Evolutionary conservation across 2,329 filamentous ascomycete genomes (phyloP), one percentile per base, ranked within the genome.

Genomic region (Aspergillus nomiae): DNA sequence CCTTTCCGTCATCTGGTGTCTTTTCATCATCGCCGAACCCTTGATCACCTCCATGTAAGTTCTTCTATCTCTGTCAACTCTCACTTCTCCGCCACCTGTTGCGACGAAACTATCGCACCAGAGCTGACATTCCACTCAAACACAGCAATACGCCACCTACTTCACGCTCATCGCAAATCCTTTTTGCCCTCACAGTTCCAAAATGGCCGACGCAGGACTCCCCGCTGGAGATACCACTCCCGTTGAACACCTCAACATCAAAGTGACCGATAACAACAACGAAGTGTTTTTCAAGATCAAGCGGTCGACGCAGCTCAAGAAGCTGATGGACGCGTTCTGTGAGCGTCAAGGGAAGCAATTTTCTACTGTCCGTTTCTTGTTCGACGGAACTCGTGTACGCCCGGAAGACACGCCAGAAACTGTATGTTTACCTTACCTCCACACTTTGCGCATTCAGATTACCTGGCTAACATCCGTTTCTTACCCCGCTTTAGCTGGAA

Each of bases 211-310:
- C 60, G 38, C 59, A 34, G 66, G 63, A 59, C 55, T 43, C 21
- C 64, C 62, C 11, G 63, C 57, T 10, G 65, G 63, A 10, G 69
- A 66, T 4, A 73, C 71, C 8, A 68, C 78, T 28, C 81, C 83
- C 61, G 83, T 83, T 34, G 94, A 98, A 81, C 95, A 99, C 80
- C 85, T 99, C 6, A 99, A 99, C 82, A 98, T 99, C 83, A 99
- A 99, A 79, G 95, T 99, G 16, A 98, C 95, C 0, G 95, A 99
- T 73, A 97, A 96, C 83, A 97, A 97, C 83, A 99, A 99, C 78
- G 95, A 99, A 78, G 94, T 99, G 73, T 99, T 98, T 80, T 99
- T 99, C 85, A 99, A 99, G 85, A 99, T 99, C 83, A 99, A 99
- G 89, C 88, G 94, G 43, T 93, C 90, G 26, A 99, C 95, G 1